These are phyloP conservation scores for Eucalyptus regnans DNA, from an alignment of 345 rosid genomes.

Conservation along the genomic window DNA sequence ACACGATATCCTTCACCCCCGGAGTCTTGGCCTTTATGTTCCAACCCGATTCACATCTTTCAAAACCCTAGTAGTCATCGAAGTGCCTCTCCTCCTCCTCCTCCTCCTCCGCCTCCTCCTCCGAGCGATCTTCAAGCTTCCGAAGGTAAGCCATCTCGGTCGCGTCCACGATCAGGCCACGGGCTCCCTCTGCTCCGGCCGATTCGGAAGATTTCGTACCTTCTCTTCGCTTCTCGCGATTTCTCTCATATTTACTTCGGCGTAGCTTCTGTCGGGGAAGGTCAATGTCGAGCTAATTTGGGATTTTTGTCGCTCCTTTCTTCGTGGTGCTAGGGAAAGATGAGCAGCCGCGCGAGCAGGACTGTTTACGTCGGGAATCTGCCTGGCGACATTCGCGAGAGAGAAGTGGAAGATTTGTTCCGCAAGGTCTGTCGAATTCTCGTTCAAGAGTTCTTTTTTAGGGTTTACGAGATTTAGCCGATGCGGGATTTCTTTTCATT, in stretches of 20 bases:
- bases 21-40: neutral
- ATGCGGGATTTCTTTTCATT: neutral
- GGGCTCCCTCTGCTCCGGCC: neutral
- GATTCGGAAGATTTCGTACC: neutral
- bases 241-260: neutral
- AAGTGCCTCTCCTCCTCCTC: neutral
- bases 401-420: slow-evolving; percentile 97
- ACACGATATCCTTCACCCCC: neutral
- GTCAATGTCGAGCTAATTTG: neutral
- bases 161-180: neutral
- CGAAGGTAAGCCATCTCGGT: neutral
- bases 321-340: slow-evolving; percentile 3
- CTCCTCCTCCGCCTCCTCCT: neutral
- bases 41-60: neutral
- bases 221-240: neutral
- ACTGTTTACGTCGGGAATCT: slow-evolving; percentile 96
- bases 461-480: neutral
- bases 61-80: neutral
- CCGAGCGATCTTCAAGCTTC: neutral
- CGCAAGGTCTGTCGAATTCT: slow-evolving; percentile 43
- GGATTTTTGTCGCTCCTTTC: neutral
- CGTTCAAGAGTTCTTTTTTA: neutral
- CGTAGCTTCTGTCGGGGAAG: neutral
- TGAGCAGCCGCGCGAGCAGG: slow-evolving; percentile 85
- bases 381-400: slow-evolving; percentile 90